Evolutionary conservation across 805 yeast genomes (phyloP).

Genomic region (Lipomyces sp.): DNA sequence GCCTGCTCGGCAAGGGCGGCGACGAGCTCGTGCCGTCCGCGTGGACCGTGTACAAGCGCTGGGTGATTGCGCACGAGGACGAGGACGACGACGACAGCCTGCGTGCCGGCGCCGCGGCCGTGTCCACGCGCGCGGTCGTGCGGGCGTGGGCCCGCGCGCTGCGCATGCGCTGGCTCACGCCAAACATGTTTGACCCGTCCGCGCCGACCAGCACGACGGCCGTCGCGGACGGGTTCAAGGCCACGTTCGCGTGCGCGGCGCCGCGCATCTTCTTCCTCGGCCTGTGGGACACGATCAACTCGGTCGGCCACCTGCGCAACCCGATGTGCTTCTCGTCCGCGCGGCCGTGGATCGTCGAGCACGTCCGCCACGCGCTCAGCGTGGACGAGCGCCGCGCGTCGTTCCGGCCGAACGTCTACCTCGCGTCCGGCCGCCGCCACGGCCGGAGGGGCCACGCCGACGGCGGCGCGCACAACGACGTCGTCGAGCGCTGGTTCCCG

Average conservation of each 20-base stretch:
- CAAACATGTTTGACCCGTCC: too few species aligned
- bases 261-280: conserved; percentile 59
- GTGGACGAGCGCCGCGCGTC: conserved; percentile 65
- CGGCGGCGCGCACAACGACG: conserved; percentile 38
- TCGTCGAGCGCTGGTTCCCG: conserved; percentile 61
- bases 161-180: neutral
- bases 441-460: too few species aligned
- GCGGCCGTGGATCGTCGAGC: conserved; percentile 50
- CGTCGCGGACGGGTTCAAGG: conserved; percentile 47
- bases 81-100: neutral
- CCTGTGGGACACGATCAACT: conserved; percentile 65
- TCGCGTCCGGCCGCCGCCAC: conserved; percentile 1
- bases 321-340: conserved; percentile 54
- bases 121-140: too few species aligned
- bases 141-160: neutral
- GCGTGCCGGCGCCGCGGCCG: too few species aligned
- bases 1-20: conserved; percentile 53
- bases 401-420: conserved; percentile 53
- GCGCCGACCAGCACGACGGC: conserved; percentile 39
- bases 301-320: conserved; percentile 60
- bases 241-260: conserved; percentile 49
- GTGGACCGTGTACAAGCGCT: conserved; percentile 58
- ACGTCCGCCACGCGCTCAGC: conserved; percentile 64
- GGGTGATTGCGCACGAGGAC: conserved; percentile 22
- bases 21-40: conserved; percentile 58